A percentile compares a stretch with the other conserved stretches of the same genome.
Conservation (phyloP, 2,329 filamentous ascomycete genomes). For the Saccharata proteae region DNA sequence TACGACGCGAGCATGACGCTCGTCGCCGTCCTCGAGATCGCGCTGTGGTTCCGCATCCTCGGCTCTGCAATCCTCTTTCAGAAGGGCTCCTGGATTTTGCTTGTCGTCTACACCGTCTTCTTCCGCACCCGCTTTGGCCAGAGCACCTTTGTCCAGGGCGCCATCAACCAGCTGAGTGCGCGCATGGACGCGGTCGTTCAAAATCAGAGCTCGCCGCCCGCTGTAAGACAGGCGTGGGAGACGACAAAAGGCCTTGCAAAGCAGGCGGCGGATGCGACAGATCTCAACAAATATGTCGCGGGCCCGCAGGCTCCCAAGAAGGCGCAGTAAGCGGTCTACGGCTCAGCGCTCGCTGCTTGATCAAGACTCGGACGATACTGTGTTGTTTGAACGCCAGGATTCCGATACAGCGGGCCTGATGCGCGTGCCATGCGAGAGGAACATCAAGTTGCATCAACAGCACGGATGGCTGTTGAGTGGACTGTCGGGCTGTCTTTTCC, state of each 20-base stretch:
- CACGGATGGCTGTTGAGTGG: too few species aligned
- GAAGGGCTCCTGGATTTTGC: constrained; percentile 79
- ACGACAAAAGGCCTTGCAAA: constrained; percentile 58
- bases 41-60: constrained; percentile 72
- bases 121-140: constrained; percentile 81
- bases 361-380: too few species aligned
- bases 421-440: too few species aligned
- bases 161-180: constrained; percentile 59
- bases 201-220: constrained; percentile 76
- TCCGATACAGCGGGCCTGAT: too few species aligned
- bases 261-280: constrained; percentile 69
- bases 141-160: constrained; percentile 83
- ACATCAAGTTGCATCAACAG: too few species aligned
- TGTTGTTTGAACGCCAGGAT: too few species aligned
- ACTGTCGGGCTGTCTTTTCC: too few species aligned
- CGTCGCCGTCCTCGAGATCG: constrained; percentile 78
- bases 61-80: constrained; percentile 76
- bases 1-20: constrained; percentile 94
- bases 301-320: constrained; percentile 51
- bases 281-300: constrained; percentile 60
- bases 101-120: constrained; percentile 80
- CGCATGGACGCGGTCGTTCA: constrained; percentile 72
- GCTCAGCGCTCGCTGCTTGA: background rate
- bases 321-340: constrained; percentile 36
- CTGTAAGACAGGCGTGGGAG: constrained; percentile 68